Evolutionary conservation across 1,284 basidiomycete genomes (phyloP).

Genomic region (Trichosporon faecale): DNA sequence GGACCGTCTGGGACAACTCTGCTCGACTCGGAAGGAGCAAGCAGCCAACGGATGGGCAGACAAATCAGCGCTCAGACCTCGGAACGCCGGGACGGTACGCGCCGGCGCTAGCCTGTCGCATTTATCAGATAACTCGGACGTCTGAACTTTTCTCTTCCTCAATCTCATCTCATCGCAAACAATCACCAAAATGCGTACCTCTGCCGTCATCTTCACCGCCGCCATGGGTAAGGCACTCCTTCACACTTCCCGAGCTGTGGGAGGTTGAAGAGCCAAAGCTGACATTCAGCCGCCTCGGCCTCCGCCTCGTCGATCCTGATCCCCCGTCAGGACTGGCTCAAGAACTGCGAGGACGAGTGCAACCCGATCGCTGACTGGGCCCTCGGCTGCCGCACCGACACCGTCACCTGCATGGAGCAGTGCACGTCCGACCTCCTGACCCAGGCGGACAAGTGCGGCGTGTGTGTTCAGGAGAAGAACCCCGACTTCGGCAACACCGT

Average conservation of each 20-base stretch:
- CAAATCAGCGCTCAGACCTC: neutral
- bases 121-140: neutral
- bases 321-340: slow-evolving; percentile 16
- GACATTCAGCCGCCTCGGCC: slow-evolving; percentile 17
- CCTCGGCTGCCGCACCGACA: slow-evolving; percentile 21
- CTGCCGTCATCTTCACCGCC: slow-evolving; percentile 16
- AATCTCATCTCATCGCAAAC: slow-evolving; percentile 4
- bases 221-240: slow-evolving; percentile 17
- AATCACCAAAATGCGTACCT: slow-evolving; percentile 15
- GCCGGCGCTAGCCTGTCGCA: neutral
- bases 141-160: neutral
- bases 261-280: neutral
- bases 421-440: slow-evolving; percentile 24
- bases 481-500: slow-evolving; percentile 12
- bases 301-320: slow-evolving; percentile 10
- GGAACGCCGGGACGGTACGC: neutral
- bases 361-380: slow-evolving; percentile 26
- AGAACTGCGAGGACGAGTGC: slow-evolving; percentile 23
- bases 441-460: slow-evolving; percentile 15
- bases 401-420: slow-evolving; percentile 20
- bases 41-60: neutral
- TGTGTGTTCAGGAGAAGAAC: slow-evolving; percentile 21
- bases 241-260: too few species aligned
- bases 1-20: neutral
- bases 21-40: neutral